phyloP scores from a whole-genome alignment of 441 rosid genomes.

The Arabidopsis lyrata region DNA sequence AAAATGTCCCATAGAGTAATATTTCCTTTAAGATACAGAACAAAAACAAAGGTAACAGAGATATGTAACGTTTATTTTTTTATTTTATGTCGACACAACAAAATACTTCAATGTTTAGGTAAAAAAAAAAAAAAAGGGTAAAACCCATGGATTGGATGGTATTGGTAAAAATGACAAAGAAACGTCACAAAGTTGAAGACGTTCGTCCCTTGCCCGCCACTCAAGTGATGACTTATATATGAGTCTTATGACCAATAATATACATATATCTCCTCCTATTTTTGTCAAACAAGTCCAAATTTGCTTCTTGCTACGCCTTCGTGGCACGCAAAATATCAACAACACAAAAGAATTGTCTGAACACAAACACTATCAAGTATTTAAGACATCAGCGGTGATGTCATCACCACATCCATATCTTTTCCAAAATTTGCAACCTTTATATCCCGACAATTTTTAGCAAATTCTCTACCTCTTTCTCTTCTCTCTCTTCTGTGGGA shows the following conservation, averaged over 20 bases:
- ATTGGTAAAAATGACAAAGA: background rate
- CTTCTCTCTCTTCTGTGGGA: background rate
- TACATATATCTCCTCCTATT: background rate
- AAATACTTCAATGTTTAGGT: background rate
- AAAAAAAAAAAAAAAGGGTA: too few relatives aligned
- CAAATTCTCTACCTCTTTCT: background rate
- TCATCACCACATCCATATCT: slow-evolving; percentile 13
- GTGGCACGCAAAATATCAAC: background rate
- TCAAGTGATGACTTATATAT: background rate
- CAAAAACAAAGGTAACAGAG: too few relatives aligned
- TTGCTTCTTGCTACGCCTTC: slow-evolving; percentile 11
- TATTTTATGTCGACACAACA: background rate
- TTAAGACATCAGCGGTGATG: background rate
- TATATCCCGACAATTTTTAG: background rate
- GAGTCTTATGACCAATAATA: background rate
- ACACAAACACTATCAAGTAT: background rate
- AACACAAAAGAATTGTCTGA: background rate
- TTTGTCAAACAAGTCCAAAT: background rate
- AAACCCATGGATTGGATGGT: too few relatives aligned
- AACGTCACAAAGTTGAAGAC: background rate
- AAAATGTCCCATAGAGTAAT: too few relatives aligned
- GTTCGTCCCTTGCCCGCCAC: background rate
- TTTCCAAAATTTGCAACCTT: background rate
- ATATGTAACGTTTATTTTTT: too few relatives aligned
- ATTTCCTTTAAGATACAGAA: too few relatives aligned